These are phyloP conservation scores for Ganoderma lucidum DNA, from an alignment of 1,284 basidiomycete species.

Conservation along the genomic window DNA sequence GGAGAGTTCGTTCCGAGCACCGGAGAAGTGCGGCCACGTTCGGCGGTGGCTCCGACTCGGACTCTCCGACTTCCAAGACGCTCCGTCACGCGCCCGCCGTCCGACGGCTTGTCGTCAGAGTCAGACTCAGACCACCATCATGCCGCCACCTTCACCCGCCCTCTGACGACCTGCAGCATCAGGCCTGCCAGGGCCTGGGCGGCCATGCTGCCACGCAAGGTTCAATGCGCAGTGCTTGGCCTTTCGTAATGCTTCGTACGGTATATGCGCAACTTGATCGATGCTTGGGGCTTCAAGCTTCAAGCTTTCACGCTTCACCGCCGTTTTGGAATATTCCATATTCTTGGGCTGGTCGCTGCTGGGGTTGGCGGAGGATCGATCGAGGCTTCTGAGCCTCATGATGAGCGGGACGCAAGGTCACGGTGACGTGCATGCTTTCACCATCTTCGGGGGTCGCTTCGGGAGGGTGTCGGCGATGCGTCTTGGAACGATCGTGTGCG, in stretches of 20 bases:
- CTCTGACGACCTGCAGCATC: not conserved
- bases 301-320: not conserved
- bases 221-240: not conserved
- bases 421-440: not conserved
- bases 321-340: too few relatives aligned
- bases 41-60: not conserved
- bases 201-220: not conserved
- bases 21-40: not conserved
- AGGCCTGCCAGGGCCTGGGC: not conserved
- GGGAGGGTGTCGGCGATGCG: slow-evolving; percentile 3
- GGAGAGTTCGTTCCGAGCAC: not conserved
- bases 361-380: too few relatives aligned
- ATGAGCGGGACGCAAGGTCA: not conserved
- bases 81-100: too few relatives aligned
- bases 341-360: too few relatives aligned
- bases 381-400: too few relatives aligned
- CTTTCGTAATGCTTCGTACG: not conserved
- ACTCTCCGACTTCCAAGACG: not conserved
- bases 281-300: not conserved
- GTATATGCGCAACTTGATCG: not conserved
- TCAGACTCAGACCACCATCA: not conserved
- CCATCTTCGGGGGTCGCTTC: not conserved
- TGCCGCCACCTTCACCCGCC: not conserved
- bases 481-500: slow-evolving; percentile 12
- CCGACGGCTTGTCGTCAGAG: not conserved